Evolutionary conservation across 202 grass and related monocot genomes (phyloP), one percentile per base, ranked within the genome.

Genomic region (Tripidium arundinaceum): DNA sequence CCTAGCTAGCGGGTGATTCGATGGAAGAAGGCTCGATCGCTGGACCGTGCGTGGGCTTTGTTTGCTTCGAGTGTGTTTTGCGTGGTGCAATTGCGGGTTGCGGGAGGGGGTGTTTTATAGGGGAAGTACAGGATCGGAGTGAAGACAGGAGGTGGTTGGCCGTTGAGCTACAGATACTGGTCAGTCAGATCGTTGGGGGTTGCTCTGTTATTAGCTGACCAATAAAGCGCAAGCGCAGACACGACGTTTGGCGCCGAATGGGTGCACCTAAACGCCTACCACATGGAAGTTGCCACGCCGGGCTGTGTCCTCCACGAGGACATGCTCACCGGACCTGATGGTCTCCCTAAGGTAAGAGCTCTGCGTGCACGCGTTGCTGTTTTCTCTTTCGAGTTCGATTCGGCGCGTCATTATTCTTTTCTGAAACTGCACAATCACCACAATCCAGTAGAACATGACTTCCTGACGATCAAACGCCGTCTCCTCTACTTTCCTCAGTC

Each of bases 131-230:
- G 40, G 66, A 73, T 50, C 1, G 0, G 2, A 58, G 42, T 14
- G 16, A 37, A 59, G 1, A 11, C 0, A 24, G n/a, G 52, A 70
- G 85, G 79, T 88, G 85, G 45, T 0, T 28, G 79, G 74, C 46
- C 28, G 89, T 85, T 88, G 74, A 85, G 75, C 82, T 88, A 85
- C 78, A 85, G 75, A 69, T 79, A 83, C 74, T 75, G 78, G 68
- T 46, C 79, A 80, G 13, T 37, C 21, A 46, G 40, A 46, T 28
- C 54, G 54, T 57, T 57, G n/a, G 52, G n/a, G n/a, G n/a, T 22
- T 21, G 52, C 52, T 84, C 65, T 18, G 72, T 50, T 19, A 60
- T 81, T 87, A 82, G 85, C 43, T 83, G 85, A 85, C 73, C 85
- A 91, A 50, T 1, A 49, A 47, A 49, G 46, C 46, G 15, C 46